Evolutionary conservation across 305 asterid genomes (phyloP).

Genomic region (Fraxinus paxiana): DNA sequence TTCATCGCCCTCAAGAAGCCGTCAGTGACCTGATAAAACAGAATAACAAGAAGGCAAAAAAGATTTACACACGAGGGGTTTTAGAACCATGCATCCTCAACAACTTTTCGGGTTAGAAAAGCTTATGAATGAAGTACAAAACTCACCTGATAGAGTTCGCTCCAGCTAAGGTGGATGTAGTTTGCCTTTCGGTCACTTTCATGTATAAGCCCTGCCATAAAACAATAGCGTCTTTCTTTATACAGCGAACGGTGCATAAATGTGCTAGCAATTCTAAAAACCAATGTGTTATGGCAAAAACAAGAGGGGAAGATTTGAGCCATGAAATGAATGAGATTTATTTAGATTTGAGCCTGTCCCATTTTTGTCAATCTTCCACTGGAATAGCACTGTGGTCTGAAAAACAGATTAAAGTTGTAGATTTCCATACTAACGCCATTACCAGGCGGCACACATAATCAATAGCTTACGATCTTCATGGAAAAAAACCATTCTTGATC

Average conservation of each 20-base stretch:
- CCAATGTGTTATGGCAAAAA: not conserved
- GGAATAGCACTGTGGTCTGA: not conserved
- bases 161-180: slow-evolving; percentile 34
- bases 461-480: not conserved
- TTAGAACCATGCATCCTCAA: not conserved
- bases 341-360: not conserved
- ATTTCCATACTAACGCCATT: not conserved
- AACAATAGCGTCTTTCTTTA: not conserved
- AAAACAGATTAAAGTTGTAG: not conserved
- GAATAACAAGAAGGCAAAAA: not conserved
- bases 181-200: slow-evolving; percentile 66
- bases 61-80: not conserved
- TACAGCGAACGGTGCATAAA: not conserved
- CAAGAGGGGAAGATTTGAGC: not conserved
- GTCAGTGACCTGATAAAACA: not conserved
- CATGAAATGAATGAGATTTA: not conserved
- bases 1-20: not conserved
- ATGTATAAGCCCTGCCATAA: slow-evolving; percentile 78
- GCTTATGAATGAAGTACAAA: not conserved
- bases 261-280: not conserved
- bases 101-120: not conserved
- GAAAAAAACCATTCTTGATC: not conserved
- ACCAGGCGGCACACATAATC: not conserved
- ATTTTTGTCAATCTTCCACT: not conserved
- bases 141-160: slow-evolving; percentile 30